Evolutionary conservation across 1,284 basidiomycete genomes (phyloP), one percentile per base, ranked within the genome.

Genomic region (Tylopilus sp.): DNA sequence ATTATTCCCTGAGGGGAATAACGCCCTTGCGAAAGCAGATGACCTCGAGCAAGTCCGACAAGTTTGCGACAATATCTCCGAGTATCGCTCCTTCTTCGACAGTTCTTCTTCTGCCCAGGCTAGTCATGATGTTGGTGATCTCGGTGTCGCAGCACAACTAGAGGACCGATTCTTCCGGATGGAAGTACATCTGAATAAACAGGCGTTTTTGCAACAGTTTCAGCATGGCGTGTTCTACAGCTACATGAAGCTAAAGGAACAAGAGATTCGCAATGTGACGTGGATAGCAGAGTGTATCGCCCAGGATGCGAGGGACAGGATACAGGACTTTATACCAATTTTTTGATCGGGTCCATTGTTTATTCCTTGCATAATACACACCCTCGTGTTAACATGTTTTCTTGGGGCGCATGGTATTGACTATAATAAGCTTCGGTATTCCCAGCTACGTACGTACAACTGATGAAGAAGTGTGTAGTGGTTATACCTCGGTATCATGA

Each of bases 251-350:
- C 79, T 99, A 71, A 99, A 99, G 81, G 97, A 99, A 77, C 97
- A 99, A 78, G 97, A 99, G 78, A 95, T 99, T 60, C 78, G 97
- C 62, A 98, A 93, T 68, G 73, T 99, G 66, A 96, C 93, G 31
- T 98, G 95, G 95, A 95, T 98, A 72, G 92, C 94, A 51, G 94
- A 97, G 76, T 97, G 94, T 72, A 95, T 97, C 63, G 92, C 92
- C 15, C 94, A 97, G 76, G 89, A 95, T 74, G 93, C 93, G 49
- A 85, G 86, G 71, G 92, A 96, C 66, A 84, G 94, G 74, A 93
- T 97, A 74, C 86, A 93, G 66, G 92, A 95, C 73, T 94, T 88
- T 74, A 93, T 94, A 77, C 85, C 90, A 60, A 89, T 91, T 58
- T 92, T 91, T 68, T 90, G 72, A 74, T 53, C 22, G 14, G 45